These are phyloP conservation scores for Tremella yokohamensis DNA, from an alignment of 768 basidiomycete species.

Conservation along the genomic window DNA sequence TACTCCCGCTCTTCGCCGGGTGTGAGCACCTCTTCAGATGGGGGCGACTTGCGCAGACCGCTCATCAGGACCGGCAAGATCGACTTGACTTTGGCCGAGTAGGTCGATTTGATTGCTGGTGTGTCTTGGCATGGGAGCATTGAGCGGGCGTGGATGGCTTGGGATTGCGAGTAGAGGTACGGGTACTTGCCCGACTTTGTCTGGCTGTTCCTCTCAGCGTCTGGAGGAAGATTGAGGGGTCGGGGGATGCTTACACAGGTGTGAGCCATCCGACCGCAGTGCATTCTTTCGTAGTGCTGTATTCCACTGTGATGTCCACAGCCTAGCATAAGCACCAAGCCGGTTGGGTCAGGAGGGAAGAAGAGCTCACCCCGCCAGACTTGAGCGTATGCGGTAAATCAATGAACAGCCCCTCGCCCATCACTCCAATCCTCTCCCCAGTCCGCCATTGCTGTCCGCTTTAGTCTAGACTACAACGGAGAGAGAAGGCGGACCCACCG, in stretches of 20 bases:
- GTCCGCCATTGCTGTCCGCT: slow-evolving; percentile 16
- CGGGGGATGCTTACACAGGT: slow-evolving; percentile 57
- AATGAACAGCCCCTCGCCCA: slow-evolving; percentile 73
- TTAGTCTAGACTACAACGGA: neutral
- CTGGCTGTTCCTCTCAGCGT: too few species aligned
- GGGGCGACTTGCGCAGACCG: slow-evolving; percentile 73
- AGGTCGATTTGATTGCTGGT: slow-evolving; percentile 86
- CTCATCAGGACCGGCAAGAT: slow-evolving; percentile 83
- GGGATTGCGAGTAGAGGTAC: slow-evolving; percentile 88
- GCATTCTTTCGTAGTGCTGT: slow-evolving; percentile 69
- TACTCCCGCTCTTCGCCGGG: slow-evolving; percentile 78
- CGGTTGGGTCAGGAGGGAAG: neutral
- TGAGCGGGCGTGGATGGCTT: slow-evolving; percentile 82
- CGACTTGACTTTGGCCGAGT: slow-evolving; percentile 71
- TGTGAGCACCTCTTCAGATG: slow-evolving; percentile 66
- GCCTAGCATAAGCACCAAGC: neutral
- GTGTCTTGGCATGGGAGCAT: slow-evolving; percentile 82
- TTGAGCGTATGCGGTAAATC: slow-evolving; percentile 55
- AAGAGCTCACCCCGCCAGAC: slow-evolving; percentile 25
- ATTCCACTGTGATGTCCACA: slow-evolving; percentile 57
- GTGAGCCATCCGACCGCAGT: slow-evolving; percentile 84
- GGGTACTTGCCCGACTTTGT: slow-evolving; percentile 81
- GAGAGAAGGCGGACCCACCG: slow-evolving; percentile 50
- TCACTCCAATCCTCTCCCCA: slow-evolving; percentile 53
- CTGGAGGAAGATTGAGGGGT: too few species aligned